Conservation (phyloP, 129 eudicot species). For the Flaveria brownii region DNA sequence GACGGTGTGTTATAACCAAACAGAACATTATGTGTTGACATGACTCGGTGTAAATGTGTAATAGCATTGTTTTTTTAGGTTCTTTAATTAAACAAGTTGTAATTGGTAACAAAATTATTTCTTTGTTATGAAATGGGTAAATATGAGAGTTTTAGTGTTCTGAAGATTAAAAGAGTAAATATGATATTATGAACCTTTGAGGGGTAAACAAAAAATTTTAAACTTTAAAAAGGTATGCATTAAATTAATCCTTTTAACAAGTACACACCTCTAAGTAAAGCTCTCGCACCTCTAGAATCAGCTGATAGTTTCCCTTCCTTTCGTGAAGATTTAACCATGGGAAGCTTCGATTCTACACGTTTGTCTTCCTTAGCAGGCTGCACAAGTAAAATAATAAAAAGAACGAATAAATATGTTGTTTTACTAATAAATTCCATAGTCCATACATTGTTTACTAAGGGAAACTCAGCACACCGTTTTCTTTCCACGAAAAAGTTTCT, state of each 20-base stretch:
- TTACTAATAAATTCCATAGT: not conserved
- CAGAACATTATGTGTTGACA: not conserved
- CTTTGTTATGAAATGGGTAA: not conserved
- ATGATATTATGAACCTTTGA: not conserved
- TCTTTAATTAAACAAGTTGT: not conserved
- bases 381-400: constrained; percentile 23
- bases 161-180: not conserved
- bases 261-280: constrained; percentile 37
- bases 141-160: not conserved
- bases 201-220: not conserved
- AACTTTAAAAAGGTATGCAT: no score
- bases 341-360: constrained; percentile 10
- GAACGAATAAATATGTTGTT: not conserved
- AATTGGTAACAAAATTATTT: not conserved
- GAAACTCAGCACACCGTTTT: constrained; percentile 47
- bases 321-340: not conserved
- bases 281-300: constrained; percentile 6
- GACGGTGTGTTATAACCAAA: no score
- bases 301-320: constrained; percentile 29
- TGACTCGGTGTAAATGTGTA: not conserved
- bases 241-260: not conserved
- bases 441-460: not conserved
- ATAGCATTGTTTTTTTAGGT: not conserved
- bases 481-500: constrained; percentile 39
- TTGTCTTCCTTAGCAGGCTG: constrained; percentile 42